These are phyloP conservation scores for Colletotrichum karsti DNA, from an alignment of 2,329 filamentous ascomycete genomes.

Conservation along the genomic window DNA sequence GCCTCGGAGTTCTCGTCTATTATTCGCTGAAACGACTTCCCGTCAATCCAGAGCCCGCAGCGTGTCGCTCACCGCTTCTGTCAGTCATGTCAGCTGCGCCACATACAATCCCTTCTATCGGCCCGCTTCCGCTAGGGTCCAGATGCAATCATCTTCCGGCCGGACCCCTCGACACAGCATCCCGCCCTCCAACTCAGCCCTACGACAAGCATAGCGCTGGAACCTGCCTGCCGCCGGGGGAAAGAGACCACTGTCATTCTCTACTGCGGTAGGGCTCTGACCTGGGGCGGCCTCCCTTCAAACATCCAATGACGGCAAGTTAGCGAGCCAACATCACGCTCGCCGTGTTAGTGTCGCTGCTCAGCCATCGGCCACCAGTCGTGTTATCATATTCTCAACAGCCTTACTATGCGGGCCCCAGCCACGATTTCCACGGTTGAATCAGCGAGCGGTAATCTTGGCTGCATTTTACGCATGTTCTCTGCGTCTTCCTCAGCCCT, in stretches of 20 bases:
- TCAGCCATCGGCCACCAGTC: conserved; percentile 15
- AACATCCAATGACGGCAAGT: neutral
- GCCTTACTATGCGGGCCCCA: neutral
- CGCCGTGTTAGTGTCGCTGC: conserved; percentile 20
- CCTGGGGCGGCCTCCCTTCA: conserved; percentile 15
- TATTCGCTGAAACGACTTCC: neutral
- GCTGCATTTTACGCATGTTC: neutral
- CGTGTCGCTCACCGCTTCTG: conserved; percentile 25
- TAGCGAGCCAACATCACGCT: conserved; percentile 8
- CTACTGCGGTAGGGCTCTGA: neutral
- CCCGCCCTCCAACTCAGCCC: conserved; percentile 26
- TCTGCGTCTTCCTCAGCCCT: conserved; percentile 26
- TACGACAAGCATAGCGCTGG: neutral
- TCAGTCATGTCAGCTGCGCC: conserved; percentile 24
- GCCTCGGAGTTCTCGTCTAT: neutral
- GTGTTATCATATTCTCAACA: neutral
- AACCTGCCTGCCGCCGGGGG: neutral
- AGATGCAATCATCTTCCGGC: conserved; percentile 2
- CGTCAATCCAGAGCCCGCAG: neutral
- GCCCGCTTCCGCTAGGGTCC: conserved; percentile 19
- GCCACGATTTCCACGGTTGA: conserved; percentile 1
- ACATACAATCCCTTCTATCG: conserved; percentile 12
- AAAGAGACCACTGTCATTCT: neutral
- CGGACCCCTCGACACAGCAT: neutral
- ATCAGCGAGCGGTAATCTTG: neutral